phyloP scores from a whole-genome alignment of 306 rosid genomes.

The Glycine soja region DNA sequence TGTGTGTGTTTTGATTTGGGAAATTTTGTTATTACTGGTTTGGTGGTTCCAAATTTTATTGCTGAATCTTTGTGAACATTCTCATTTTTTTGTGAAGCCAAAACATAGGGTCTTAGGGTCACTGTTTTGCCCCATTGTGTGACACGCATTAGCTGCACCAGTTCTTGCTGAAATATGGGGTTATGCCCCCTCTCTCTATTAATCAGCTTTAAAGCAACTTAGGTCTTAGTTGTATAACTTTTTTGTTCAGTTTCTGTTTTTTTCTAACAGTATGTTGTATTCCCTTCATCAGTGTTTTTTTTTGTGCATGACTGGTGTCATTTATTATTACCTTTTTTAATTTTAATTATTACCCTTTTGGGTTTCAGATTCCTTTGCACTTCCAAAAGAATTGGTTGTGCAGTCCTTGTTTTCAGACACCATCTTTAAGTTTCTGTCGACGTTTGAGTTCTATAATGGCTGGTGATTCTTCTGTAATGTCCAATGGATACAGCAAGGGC shows the following conservation, averaged over 20 bases:
- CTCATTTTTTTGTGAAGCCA: constrained; percentile 3
- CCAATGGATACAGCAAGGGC: constrained; percentile 50
- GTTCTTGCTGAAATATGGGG: not conserved
- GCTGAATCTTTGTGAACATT: not conserved
- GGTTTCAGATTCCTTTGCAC: constrained; percentile 61
- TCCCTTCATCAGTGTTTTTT: not conserved
- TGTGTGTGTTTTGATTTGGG: not conserved
- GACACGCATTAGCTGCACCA: not conserved
- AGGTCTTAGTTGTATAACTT: not conserved
- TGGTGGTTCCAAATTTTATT: constrained; percentile 19
- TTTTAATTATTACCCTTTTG: not conserved
- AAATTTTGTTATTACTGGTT: not conserved
- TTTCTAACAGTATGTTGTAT: not conserved
- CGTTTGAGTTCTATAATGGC: constrained; percentile 63
- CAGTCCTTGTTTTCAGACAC: constrained; percentile 46
- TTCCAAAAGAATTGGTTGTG: constrained; percentile 59
- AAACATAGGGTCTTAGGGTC: constrained; percentile 9
- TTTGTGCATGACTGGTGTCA: not conserved
- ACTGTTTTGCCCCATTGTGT: not conserved
- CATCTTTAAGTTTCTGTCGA: constrained; percentile 39
- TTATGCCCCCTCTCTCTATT: not conserved
- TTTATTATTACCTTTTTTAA: constrained; percentile 9
- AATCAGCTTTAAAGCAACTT: not conserved
- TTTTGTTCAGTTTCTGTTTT: not conserved
- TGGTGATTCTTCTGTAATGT: constrained; percentile 53